Conservation (phyloP, 345 rosid species). For the Bruguiera sexangula region DNA sequence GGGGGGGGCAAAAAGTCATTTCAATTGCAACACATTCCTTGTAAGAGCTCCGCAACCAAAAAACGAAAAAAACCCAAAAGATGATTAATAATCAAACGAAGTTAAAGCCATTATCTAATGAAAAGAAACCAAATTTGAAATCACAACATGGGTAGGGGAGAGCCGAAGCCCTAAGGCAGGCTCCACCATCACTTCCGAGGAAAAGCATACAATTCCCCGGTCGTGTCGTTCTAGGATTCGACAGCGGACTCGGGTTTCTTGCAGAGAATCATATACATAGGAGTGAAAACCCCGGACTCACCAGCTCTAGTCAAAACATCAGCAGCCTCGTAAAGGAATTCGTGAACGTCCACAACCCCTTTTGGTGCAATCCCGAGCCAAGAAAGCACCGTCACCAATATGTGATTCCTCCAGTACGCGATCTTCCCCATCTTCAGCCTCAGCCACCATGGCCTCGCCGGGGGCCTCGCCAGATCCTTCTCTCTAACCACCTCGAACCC, state of each 20-base stretch:
- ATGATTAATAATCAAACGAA: too few species aligned
- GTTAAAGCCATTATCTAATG: too few species aligned
- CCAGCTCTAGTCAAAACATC: conserved; percentile 76
- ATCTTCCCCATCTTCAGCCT: conserved; percentile 79
- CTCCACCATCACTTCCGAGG: too few species aligned
- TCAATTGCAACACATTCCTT: too few species aligned
- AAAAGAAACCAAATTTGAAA: too few species aligned
- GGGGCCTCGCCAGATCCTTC: conserved; percentile 78
- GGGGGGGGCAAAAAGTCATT: too few species aligned
- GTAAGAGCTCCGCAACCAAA: too few species aligned
- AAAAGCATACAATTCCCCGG: too few species aligned
- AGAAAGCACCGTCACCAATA: conserved; percentile 60
- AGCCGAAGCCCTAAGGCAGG: too few species aligned
- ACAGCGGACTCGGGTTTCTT: conserved; percentile 50
- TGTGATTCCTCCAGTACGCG: conserved; percentile 94
- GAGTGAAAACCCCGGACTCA: conserved; percentile 80
- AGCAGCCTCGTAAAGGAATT: conserved; percentile 80
- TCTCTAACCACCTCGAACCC: conserved; percentile 82
- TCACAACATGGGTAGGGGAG: too few species aligned
- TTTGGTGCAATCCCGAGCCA: conserved; percentile 78
- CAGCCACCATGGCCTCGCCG: conserved; percentile 84
- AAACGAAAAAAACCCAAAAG: too few species aligned
- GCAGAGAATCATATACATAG: conserved; percentile 97
- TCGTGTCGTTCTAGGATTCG: too few species aligned
- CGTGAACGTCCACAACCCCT: conserved; percentile 90